phyloP scores from a whole-genome alignment of 2,329 filamentous ascomycete genomes.

The Alternaria arborescens region DNA sequence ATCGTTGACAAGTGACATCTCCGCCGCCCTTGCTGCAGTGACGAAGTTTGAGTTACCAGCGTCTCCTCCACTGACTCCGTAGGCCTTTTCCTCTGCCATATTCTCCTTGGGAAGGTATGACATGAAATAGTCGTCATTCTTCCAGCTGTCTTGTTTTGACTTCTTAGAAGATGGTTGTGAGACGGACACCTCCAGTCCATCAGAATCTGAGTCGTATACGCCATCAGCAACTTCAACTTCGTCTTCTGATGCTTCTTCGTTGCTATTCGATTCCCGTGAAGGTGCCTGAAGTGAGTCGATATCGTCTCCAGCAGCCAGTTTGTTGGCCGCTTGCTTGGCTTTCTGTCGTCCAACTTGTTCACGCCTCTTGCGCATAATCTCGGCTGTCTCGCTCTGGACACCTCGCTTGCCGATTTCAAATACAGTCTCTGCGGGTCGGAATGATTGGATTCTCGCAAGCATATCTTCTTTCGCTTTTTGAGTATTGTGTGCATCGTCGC shows the following conservation, averaged over 20 bases:
- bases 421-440: constrained; percentile 91
- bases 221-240: constrained; percentile 44
- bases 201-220: constrained; percentile 56
- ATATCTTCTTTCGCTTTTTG: constrained; percentile 79
- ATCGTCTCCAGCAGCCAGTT: constrained; percentile 34
- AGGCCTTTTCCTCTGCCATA: constrained; percentile 86
- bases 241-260: constrained; percentile 43
- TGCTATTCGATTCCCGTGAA: constrained; percentile 22
- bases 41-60: constrained; percentile 75
- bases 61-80: constrained; percentile 85
- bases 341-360: constrained; percentile 71
- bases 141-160: constrained; percentile 64
- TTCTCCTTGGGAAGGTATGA: constrained; percentile 88
- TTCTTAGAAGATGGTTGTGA: constrained; percentile 51
- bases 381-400: constrained; percentile 69
- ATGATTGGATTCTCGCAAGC: constrained; percentile 87
- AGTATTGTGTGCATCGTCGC: constrained; percentile 64
- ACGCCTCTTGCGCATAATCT: constrained; percentile 77
- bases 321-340: constrained; percentile 51
- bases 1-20: constrained; percentile 93
- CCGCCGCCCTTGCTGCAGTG: constrained; percentile 82
- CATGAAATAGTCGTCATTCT: constrained; percentile 94
- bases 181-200: constrained; percentile 64
- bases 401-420: constrained; percentile 87
- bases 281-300: constrained; percentile 12